Conservation (phyloP, 495 filamentous ascomycete species). For the Neurospora sp. region DNA sequence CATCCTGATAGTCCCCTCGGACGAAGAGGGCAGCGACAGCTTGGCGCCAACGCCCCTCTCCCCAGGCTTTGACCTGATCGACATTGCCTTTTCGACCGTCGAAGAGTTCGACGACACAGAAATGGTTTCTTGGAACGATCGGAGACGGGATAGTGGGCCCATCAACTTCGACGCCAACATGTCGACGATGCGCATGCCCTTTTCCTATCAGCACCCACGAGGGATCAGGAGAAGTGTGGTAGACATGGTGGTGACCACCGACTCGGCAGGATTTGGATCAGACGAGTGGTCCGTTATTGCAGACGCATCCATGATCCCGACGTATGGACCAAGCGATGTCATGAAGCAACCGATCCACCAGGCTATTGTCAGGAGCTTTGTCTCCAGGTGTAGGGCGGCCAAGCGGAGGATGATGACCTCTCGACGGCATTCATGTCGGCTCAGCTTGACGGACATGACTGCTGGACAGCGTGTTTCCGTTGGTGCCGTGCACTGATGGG, state of each 20-base stretch:
- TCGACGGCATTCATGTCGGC: neutral
- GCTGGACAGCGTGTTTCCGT: neutral
- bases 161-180: neutral
- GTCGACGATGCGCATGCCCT: conserved; percentile 11
- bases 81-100: neutral
- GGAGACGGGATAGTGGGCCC: neutral
- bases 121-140: neutral
- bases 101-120: neutral
- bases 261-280: neutral
- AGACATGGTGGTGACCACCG: neutral
- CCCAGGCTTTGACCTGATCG: neutral
- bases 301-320: conserved; percentile 13
- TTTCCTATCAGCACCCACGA: conserved; percentile 2
- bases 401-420: conserved; percentile 3
- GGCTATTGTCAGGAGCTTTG: conserved; percentile 4
- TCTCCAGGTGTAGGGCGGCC: conserved; percentile 9
- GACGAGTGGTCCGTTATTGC: conserved; percentile 15
- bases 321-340: conserved; percentile 10
- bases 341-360: conserved; percentile 4
- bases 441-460: neutral
- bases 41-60: neutral
- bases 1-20: neutral
- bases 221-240: neutral
- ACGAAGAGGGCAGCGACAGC: neutral
- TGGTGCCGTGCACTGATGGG: neutral